phyloP scores from a whole-genome alignment of 2,329 filamentous ascomycete genomes.

The Hypoxylon sp. region DNA sequence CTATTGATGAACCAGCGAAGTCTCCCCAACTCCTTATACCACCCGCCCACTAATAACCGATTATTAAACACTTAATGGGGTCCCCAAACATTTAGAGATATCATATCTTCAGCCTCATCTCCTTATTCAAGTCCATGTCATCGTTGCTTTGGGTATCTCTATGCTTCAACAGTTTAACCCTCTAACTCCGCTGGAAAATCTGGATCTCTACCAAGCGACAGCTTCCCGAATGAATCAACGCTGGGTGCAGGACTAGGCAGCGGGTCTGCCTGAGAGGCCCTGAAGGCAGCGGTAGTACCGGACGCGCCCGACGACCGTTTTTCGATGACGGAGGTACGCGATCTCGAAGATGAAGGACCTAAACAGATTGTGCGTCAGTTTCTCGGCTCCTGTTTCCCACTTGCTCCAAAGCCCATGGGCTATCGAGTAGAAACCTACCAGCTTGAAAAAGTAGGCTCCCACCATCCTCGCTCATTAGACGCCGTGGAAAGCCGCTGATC shows the following conservation, averaged over 20 bases:
- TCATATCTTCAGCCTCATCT: background rate
- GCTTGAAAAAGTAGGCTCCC: constrained; percentile 44
- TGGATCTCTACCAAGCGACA: constrained; percentile 30
- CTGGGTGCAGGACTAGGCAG: constrained; percentile 32
- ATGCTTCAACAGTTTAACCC: constrained; percentile 14
- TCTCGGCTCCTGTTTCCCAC: background rate
- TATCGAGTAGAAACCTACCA: constrained; percentile 32
- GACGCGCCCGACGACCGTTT: constrained; percentile 27
- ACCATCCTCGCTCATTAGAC: constrained; percentile 52
- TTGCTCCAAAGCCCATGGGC: background rate
- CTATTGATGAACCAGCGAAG: background rate
- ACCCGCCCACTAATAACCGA: background rate
- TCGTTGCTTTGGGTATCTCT: background rate
- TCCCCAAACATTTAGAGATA: too few species aligned
- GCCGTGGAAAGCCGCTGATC: constrained; percentile 54
- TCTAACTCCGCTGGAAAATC: constrained; percentile 40
- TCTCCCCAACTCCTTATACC: background rate
- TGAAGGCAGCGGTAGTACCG: background rate
- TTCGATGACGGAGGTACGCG: constrained; percentile 34
- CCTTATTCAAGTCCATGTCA: background rate
- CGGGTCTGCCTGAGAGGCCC: constrained; percentile 7
- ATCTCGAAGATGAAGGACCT: constrained; percentile 29
- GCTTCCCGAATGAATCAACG: constrained; percentile 33
- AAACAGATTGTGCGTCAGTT: constrained; percentile 5
- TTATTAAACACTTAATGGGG: background rate